Evolutionary conservation across 305 asterid species (phyloP).

Genomic region (Fraxinus floribunda): DNA sequence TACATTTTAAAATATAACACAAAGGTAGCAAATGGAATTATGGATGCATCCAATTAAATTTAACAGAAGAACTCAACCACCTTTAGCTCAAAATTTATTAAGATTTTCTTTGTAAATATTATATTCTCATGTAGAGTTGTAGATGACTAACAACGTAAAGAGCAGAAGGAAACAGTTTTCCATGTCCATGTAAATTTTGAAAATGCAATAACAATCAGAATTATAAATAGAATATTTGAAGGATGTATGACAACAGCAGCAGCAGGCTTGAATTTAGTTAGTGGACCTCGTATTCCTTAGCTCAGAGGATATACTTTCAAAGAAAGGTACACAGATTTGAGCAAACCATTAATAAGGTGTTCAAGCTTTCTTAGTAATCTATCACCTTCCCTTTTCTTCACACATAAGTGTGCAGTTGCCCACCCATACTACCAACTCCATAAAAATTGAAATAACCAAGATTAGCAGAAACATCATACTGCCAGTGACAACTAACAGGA

Average conservation of each 20-base stretch:
- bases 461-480: constrained; percentile 1
- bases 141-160: constrained; percentile 11
- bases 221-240: background rate
- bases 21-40: background rate
- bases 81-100: constrained; percentile 2
- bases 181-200: background rate
- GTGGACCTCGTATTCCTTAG: background rate
- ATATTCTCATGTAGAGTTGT: background rate
- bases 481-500: background rate
- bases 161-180: background rate
- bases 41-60: background rate
- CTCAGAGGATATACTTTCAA: background rate
- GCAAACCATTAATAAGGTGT: background rate
- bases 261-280: background rate
- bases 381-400: background rate
- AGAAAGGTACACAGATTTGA: background rate
- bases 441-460: background rate
- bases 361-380: background rate
- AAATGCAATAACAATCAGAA: background rate
- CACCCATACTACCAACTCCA: background rate
- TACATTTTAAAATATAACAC: background rate
- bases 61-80: background rate
- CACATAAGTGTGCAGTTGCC: constrained; percentile 1
- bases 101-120: background rate
- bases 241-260: background rate